Conservation (phyloP, 2,329 filamentous ascomycete genomes). For the Alternaria postmessia region DNA sequence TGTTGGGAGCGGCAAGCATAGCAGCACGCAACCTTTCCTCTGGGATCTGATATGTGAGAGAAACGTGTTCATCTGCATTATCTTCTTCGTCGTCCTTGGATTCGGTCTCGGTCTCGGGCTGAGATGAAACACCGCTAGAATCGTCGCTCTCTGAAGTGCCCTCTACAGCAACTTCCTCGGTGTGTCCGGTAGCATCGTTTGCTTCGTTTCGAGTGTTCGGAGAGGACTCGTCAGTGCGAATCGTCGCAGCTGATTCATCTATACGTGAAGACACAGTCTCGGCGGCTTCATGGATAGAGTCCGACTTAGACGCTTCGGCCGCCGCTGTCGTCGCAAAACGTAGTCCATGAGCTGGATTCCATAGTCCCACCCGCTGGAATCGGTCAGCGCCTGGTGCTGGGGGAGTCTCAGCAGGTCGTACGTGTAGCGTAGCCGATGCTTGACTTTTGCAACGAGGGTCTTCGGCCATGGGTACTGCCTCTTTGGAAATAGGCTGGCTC, state of each 20-base stretch:
- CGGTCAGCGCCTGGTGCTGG: neutral
- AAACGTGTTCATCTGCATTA: constrained; percentile 27
- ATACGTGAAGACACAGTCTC: neutral
- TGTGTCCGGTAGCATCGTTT: neutral
- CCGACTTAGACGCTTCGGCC: neutral
- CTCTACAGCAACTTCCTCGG: neutral
- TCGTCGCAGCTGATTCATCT: neutral
- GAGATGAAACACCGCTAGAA: neutral
- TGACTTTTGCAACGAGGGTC: neutral
- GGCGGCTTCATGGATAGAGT: neutral
- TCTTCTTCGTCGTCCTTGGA: constrained; percentile 14
- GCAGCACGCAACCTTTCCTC: constrained; percentile 35
- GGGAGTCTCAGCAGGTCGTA: neutral
- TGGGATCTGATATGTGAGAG: constrained; percentile 47
- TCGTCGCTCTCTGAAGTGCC: neutral
- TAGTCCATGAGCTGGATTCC: constrained; percentile 13
- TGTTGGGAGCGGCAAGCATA: constrained; percentile 42
- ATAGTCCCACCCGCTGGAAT: constrained; percentile 11
- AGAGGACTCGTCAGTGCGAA: neutral
- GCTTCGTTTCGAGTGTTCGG: neutral
- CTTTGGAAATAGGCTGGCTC: neutral
- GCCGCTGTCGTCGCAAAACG: constrained; percentile 19
- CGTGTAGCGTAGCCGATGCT: constrained; percentile 8
- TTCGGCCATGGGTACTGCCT: neutral
- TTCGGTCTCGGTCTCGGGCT: constrained; percentile 2